Evolutionary conservation across 192 early-diverging fungal species (phyloP).

Genomic region (Rhizophlyctis rosea): DNA sequence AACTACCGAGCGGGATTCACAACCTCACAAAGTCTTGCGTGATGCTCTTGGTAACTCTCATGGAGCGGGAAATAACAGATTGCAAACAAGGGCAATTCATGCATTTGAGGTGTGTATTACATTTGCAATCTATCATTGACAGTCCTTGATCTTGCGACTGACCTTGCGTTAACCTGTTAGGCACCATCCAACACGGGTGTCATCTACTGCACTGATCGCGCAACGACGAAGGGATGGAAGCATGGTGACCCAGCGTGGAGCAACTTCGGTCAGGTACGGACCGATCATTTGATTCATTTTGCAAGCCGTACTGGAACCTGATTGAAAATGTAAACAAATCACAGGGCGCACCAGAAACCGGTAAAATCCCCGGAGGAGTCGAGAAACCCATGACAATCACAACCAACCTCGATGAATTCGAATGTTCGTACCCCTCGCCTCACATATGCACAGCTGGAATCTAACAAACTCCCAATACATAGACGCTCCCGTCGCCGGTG

Average conservation of each 20-base stretch:
- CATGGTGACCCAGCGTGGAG: slow-evolving; percentile 39
- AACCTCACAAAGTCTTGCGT: too few relatives aligned
- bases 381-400: slow-evolving; percentile 28
- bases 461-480: too few relatives aligned
- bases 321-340: slow-evolving; percentile 13
- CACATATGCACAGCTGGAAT: slow-evolving; percentile 3
- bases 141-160: too few relatives aligned
- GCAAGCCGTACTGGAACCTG: neutral
- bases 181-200: slow-evolving; percentile 51
- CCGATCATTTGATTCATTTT: too few relatives aligned
- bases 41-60: too few relatives aligned
- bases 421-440: neutral
- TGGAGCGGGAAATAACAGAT: too few relatives aligned
- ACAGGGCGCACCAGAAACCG: slow-evolving; percentile 52
- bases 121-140: too few relatives aligned
- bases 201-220: slow-evolving; percentile 57
- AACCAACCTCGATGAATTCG: slow-evolving; percentile 30
- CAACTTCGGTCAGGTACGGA: slow-evolving; percentile 34
- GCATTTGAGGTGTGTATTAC: too few relatives aligned
- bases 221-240: slow-evolving; percentile 39
- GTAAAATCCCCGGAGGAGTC: slow-evolving; percentile 24
- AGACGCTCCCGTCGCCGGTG: slow-evolving; percentile 48
- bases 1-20: too few relatives aligned
- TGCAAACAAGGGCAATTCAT: too few relatives aligned
- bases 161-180: too few relatives aligned